Conservation (phyloP, 2,329 filamentous ascomycete species). For the Aschersonia sp. region DNA sequence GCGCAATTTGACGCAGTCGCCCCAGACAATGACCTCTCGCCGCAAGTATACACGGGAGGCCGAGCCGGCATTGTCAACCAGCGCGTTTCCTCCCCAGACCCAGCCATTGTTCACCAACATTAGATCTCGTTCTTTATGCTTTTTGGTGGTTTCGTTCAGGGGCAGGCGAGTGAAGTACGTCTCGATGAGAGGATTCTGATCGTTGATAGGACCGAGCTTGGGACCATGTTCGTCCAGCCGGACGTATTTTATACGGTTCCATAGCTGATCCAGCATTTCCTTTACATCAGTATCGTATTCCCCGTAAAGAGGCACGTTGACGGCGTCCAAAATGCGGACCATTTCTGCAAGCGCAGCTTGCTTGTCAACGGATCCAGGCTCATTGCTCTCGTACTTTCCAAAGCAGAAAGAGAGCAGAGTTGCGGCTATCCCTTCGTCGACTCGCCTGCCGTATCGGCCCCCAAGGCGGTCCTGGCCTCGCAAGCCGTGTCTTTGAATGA, state of each 20-base stretch:
- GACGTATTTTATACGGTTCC: constrained; percentile 88
- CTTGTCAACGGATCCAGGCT: constrained; percentile 28
- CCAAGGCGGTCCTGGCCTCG: constrained; percentile 60
- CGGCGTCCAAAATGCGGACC: constrained; percentile 55
- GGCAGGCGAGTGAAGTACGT: constrained; percentile 88
- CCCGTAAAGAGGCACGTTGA: constrained; percentile 79
- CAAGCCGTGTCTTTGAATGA: constrained; percentile 55
- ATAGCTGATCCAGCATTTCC: constrained; percentile 79
- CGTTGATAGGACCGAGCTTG: constrained; percentile 64
- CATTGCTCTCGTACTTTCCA: constrained; percentile 48
- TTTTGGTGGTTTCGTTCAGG: constrained; percentile 59
- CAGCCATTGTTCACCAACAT: constrained; percentile 92
- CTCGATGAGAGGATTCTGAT: constrained; percentile 72
- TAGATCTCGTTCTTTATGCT: constrained; percentile 61
- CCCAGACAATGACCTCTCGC: constrained; percentile 94
- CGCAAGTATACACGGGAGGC: constrained; percentile 86
- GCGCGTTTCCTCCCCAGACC: constrained; percentile 95
- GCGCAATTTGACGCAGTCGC: constrained; percentile 91
- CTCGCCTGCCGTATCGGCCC: constrained; percentile 57
- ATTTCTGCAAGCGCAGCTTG: constrained; percentile 38
- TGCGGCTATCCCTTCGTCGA: constrained; percentile 57
- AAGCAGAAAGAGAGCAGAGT: constrained; percentile 25
- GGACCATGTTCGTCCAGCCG: constrained; percentile 87
- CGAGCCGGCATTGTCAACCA: constrained; percentile 85
- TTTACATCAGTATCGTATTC: constrained; percentile 79